Conservation (phyloP, 164 flowering plant species). For the Stephania cephalantha region DNA sequence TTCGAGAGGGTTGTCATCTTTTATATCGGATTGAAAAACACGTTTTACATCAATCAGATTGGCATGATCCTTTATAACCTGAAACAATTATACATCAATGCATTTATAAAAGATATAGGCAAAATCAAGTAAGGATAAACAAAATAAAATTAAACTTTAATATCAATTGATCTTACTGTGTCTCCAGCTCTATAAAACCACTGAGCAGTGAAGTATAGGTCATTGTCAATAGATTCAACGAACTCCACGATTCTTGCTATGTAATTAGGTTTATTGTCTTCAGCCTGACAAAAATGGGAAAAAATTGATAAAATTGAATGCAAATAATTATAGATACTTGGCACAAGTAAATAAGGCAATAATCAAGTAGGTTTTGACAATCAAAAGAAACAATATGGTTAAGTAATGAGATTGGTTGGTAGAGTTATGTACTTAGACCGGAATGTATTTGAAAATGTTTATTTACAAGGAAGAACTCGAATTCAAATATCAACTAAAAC, state of each 20-base stretch:
- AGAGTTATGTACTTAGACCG: too few species aligned
- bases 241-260: slow-evolving; percentile 63
- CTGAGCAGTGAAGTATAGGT: slow-evolving; percentile 45
- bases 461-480: too few species aligned
- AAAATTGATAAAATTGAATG: too few species aligned
- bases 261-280: slow-evolving; percentile 31
- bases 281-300: slow-evolving; percentile 31
- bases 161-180: slow-evolving; percentile 41
- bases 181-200: slow-evolving; percentile 73
- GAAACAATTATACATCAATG: neutral
- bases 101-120: too few species aligned
- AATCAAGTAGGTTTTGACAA: too few species aligned
- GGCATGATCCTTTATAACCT: slow-evolving; percentile 38
- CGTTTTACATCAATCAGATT: slow-evolving; percentile 34
- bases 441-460: too few species aligned
- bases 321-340: too few species aligned
- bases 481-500: too few species aligned
- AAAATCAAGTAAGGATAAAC: too few species aligned
- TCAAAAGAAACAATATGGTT: too few species aligned
- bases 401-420: too few species aligned
- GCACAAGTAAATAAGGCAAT: too few species aligned
- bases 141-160: neutral
- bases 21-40: slow-evolving; percentile 55
- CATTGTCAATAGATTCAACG: slow-evolving; percentile 44
- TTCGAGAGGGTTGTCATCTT: slow-evolving; percentile 53